Evolutionary conservation across 176 grass and related monocot genomes (phyloP).

Genomic region (Ensete ventricosum): DNA sequence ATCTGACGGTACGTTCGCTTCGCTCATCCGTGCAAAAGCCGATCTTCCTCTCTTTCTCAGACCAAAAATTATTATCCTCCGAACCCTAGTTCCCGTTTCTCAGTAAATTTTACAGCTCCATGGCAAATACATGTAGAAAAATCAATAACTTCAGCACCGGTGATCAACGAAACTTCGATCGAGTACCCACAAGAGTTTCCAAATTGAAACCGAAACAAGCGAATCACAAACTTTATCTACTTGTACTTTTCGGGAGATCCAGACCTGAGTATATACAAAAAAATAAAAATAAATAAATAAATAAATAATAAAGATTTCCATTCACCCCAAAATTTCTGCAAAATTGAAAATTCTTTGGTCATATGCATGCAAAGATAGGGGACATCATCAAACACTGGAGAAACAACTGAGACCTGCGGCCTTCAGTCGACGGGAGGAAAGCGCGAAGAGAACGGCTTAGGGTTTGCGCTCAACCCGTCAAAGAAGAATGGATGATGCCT

Average conservation of each 20-base stretch:
- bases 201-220: not conserved
- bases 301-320: not conserved
- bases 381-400: not conserved
- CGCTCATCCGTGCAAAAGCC: not conserved
- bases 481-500: not conserved
- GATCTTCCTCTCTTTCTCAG: not conserved
- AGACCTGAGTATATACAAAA: not conserved
- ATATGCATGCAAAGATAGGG: not conserved
- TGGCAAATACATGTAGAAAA: not conserved
- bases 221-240: not conserved
- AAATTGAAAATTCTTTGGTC: not conserved
- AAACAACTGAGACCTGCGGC: too few relatives aligned
- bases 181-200: not conserved
- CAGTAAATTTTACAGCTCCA: not conserved
- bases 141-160: not conserved
- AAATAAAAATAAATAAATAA: too few relatives aligned
- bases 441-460: not conserved
- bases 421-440: not conserved
- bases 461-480: not conserved
- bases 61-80: not conserved
- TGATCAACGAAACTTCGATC: too few relatives aligned
- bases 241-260: not conserved
- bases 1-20: not conserved
- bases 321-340: not conserved
- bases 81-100: not conserved